Conservation (phyloP, 2,329 filamentous ascomycete genomes). For the Cercospora zeae-maydis region DNA sequence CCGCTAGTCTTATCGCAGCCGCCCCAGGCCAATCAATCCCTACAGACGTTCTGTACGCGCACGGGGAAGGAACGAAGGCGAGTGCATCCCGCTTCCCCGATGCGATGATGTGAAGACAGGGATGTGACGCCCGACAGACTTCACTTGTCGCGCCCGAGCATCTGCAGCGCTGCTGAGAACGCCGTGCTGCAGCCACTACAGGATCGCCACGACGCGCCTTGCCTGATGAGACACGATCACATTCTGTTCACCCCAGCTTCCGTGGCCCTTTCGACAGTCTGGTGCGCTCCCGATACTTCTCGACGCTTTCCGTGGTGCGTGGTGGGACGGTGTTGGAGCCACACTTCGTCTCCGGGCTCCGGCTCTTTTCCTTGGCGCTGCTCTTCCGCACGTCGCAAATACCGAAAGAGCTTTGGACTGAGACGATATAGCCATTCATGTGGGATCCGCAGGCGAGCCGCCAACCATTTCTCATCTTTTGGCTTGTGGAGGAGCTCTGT, state of each 20-base stretch:
- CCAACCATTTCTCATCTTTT: slow-evolving; percentile 55
- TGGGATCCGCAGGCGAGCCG: slow-evolving; percentile 54
- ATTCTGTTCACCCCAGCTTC: no score
- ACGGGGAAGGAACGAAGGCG: not conserved
- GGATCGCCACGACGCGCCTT: not conserved
- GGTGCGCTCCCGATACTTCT: slow-evolving; percentile 20
- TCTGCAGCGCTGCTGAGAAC: not conserved
- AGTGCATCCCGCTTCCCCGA: not conserved
- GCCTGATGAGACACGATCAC: not conserved
- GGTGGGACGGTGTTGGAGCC: slow-evolving; percentile 54
- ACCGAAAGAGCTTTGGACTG: slow-evolving; percentile 44
- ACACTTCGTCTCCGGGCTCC: slow-evolving; percentile 48
- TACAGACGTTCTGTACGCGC: not conserved
- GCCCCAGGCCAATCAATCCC: not conserved
- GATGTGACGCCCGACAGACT: not conserved
- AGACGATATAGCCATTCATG: slow-evolving; percentile 56
- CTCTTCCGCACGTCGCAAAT: slow-evolving; percentile 36
- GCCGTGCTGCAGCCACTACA: not conserved
- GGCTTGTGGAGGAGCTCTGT: slow-evolving; percentile 50
- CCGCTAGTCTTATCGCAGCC: not conserved
- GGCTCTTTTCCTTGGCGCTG: slow-evolving; percentile 38
- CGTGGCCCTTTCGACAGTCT: not conserved
- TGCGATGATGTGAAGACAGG: not conserved
- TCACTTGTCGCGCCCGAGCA: not conserved
- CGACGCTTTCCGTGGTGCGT: slow-evolving; percentile 30